Evolutionary conservation across 2,329 filamentous ascomycete genomes (phyloP).

Genomic region (Cryoendolithus antarcticus): DNA sequence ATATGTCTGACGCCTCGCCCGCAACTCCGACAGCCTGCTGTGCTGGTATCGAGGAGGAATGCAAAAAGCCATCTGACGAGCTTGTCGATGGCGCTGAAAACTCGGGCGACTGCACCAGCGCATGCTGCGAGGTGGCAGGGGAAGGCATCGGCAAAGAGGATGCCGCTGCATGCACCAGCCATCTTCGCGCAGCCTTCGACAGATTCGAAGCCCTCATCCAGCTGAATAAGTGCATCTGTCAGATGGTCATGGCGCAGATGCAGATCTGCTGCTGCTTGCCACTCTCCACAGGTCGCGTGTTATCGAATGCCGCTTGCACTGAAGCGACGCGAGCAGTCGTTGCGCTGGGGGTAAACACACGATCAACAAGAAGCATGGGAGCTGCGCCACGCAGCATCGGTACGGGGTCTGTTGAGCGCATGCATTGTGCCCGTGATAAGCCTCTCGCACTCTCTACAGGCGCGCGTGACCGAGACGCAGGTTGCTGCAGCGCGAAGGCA

Average conservation of each 20-base stretch:
- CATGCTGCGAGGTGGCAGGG: background rate
- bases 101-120: background rate
- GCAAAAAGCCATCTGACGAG: background rate
- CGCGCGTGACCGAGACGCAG: no score
- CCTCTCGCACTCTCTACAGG: no score
- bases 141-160: background rate
- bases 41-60: background rate
- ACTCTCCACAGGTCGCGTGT: slow-evolving; percentile 3
- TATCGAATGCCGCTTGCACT: slow-evolving; percentile 8
- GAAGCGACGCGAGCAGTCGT: background rate
- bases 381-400: background rate
- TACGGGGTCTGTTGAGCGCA: slow-evolving; percentile 4
- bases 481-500: no score
- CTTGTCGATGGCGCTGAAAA: background rate
- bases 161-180: slow-evolving; percentile 3
- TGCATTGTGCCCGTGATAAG: slow-evolving; percentile 1
- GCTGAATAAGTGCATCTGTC: slow-evolving; percentile 6
- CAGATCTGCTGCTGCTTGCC: slow-evolving; percentile 5
- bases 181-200: slow-evolving; percentile 5
- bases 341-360: background rate
- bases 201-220: slow-evolving; percentile 3
- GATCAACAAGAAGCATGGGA: background rate
- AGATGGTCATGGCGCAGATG: slow-evolving; percentile 3
- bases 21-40: background rate
- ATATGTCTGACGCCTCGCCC: background rate